Evolutionary conservation across 768 basidiomycete genomes (phyloP).

Genomic region (Gloeopeniophorella convolvens): DNA sequence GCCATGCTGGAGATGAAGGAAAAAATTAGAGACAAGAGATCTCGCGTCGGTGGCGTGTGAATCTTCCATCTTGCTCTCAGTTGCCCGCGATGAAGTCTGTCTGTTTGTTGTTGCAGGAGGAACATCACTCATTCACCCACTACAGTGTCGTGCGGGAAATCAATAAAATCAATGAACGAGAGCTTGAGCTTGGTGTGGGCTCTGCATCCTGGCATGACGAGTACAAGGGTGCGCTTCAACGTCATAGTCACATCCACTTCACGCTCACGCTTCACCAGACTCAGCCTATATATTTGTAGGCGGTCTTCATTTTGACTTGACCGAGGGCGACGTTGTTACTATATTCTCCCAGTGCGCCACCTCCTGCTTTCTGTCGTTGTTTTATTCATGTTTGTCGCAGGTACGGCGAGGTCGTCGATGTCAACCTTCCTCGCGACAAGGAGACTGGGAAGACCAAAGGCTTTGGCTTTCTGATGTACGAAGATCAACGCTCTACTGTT

Average conservation of each 20-base stretch:
- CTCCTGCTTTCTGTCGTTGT: not conserved
- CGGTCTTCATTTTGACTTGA: slow-evolving; percentile 80
- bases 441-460: slow-evolving; percentile 85
- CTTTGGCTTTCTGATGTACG: slow-evolving; percentile 98
- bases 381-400: slow-evolving; percentile 34
- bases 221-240: slow-evolving; percentile 57
- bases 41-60: slow-evolving; percentile 18
- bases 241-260: slow-evolving; percentile 4
- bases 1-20: slow-evolving; percentile 39
- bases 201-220: slow-evolving; percentile 93
- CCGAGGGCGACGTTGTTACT: slow-evolving; percentile 95
- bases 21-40: slow-evolving; percentile 4
- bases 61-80: not conserved
- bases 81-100: slow-evolving; percentile 64
- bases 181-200: slow-evolving; percentile 69
- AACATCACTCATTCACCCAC: slow-evolving; percentile 12
- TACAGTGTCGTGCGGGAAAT: slow-evolving; percentile 88
- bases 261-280: slow-evolving; percentile 40
- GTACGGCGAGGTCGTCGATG: slow-evolving; percentile 94
- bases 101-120: not conserved
- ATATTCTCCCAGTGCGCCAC: slow-evolving; percentile 91
- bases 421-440: slow-evolving; percentile 93
- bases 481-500: slow-evolving; percentile 93
- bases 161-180: slow-evolving; percentile 84
- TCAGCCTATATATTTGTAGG: slow-evolving; percentile 95